phyloP scores from a whole-genome alignment of 306 rosid species.

The Crotalaria pallida region DNA sequence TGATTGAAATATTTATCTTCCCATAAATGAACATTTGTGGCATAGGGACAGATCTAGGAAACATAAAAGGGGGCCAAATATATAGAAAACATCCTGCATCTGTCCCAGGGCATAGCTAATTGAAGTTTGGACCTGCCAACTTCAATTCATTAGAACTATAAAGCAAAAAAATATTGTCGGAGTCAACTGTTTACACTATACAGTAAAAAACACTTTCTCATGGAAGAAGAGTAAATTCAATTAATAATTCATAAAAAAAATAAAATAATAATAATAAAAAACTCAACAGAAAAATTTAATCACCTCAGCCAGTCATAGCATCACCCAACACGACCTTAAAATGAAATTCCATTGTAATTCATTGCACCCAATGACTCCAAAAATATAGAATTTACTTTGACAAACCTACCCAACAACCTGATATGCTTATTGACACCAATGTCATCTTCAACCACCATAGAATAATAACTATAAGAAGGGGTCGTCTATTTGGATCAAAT shows the following conservation, averaged over 20 bases:
- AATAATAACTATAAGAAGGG: too few relatives aligned
- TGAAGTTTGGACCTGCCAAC: background rate
- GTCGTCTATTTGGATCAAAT: too few relatives aligned
- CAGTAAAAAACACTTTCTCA: background rate
- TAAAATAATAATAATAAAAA: too few relatives aligned
- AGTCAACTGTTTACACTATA: background rate
- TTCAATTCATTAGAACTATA: background rate
- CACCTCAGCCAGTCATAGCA: constrained; percentile 18
- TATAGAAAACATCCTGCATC: too few relatives aligned
- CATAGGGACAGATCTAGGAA: background rate
- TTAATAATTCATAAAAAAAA: background rate
- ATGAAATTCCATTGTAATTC: constrained; percentile 12
- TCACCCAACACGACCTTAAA: constrained; percentile 19
- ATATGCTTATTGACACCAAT: background rate
- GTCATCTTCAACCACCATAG: background rate
- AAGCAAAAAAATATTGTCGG: background rate
- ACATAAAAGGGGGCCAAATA: too few relatives aligned
- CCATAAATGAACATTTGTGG: background rate
- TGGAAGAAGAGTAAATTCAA: background rate
- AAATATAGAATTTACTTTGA: constrained; percentile 7
- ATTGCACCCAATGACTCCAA: background rate
- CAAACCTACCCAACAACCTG: constrained; percentile 17
- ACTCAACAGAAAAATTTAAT: constrained; percentile 2
- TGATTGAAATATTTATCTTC: background rate
- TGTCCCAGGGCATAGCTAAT: background rate